A percentile compares a stretch with the other conserved stretches of the same genome.
These are phyloP conservation scores for Amanita polypyramis DNA, from an alignment of 768 basidiomycete species.

Conservation along the genomic window DNA sequence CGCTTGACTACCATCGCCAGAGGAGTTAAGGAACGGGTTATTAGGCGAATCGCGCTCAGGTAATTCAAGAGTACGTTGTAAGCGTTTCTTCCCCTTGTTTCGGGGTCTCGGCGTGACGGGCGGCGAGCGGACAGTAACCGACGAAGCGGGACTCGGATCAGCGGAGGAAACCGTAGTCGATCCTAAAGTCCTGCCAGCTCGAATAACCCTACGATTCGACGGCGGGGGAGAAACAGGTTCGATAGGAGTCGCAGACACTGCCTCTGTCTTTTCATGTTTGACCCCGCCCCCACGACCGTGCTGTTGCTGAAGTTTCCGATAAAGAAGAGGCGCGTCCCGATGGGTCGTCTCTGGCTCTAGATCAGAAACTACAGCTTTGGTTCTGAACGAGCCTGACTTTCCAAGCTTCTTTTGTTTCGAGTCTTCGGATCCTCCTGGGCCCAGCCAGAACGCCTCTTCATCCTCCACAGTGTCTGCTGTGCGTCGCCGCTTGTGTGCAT, in stretches of 20 bases:
- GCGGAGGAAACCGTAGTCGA: not conserved
- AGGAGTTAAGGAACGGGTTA: constrained; percentile 57
- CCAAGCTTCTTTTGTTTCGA: constrained; percentile 8
- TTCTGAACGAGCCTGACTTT: constrained; percentile 3
- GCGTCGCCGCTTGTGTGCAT: constrained; percentile 28
- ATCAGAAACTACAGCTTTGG: constrained; percentile 8
- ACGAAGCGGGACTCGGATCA: not conserved
- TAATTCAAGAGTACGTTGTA: constrained; percentile 18
- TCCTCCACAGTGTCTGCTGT: constrained; percentile 24
- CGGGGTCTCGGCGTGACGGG: constrained; percentile 27
- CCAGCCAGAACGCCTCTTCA: constrained; percentile 45
- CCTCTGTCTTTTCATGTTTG: not conserved
- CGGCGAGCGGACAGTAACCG: constrained; percentile 17
- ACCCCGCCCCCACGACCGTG: not conserved
- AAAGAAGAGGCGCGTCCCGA: constrained; percentile 22
- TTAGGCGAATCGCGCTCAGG: constrained; percentile 51
- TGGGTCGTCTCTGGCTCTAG: not conserved
- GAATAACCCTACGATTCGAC: constrained; percentile 32
- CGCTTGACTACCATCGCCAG: constrained; percentile 23
- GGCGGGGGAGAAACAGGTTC: constrained; percentile 59
- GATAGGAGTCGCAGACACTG: constrained; percentile 13
- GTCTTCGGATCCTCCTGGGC: constrained; percentile 9
- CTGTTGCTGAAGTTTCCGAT: constrained; percentile 23
- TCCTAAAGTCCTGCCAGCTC: not conserved
- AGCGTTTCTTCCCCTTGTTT: constrained; percentile 11